Evolutionary conservation across 2,329 filamentous ascomycete species (phyloP).

Genomic region (Coniochaeta sp.): DNA sequence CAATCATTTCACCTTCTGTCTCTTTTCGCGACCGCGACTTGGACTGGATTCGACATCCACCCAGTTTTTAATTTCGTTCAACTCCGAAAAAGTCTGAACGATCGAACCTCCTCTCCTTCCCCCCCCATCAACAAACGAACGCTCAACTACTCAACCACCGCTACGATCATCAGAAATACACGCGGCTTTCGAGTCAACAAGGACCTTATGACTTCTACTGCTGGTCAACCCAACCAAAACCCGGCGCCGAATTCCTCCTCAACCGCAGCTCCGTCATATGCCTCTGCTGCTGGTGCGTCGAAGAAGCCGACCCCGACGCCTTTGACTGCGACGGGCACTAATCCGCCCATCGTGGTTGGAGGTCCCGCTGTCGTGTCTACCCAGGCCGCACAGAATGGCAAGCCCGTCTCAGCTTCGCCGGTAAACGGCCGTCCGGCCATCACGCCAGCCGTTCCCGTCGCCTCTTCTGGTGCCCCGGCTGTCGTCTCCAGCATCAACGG

Average conservation of each 20-base stretch:
- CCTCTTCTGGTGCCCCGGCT: slow-evolving; percentile 45
- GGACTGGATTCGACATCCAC: slow-evolving; percentile 22
- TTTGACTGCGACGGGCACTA: slow-evolving; percentile 53
- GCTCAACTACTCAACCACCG: slow-evolving; percentile 9
- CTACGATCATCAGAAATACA: slow-evolving; percentile 12
- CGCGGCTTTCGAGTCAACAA: slow-evolving; percentile 21
- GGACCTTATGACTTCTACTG: slow-evolving; percentile 55
- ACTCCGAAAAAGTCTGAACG: not conserved
- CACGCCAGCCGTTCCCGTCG: slow-evolving; percentile 62
- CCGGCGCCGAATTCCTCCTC: slow-evolving; percentile 50
- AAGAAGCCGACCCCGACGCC: slow-evolving; percentile 58
- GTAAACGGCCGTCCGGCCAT: slow-evolving; percentile 79
- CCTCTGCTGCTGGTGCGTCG: slow-evolving; percentile 56
- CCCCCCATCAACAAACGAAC: slow-evolving; percentile 3
- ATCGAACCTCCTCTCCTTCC: not conserved
- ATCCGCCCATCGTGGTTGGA: slow-evolving; percentile 48
- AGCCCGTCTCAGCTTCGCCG: slow-evolving; percentile 63
- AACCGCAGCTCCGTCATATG: slow-evolving; percentile 58
- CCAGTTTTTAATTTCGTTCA: slow-evolving; percentile 8
- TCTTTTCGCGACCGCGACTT: slow-evolving; percentile 12
- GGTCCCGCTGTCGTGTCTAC: slow-evolving; percentile 30
- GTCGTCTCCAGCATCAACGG: slow-evolving; percentile 64
- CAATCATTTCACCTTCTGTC: not conserved
- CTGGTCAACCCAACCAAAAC: slow-evolving; percentile 44
- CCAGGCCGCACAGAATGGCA: slow-evolving; percentile 51